Base-by-base conservation (phyloP, 257 asterid species). In the Capsicum pubescens region DNA sequence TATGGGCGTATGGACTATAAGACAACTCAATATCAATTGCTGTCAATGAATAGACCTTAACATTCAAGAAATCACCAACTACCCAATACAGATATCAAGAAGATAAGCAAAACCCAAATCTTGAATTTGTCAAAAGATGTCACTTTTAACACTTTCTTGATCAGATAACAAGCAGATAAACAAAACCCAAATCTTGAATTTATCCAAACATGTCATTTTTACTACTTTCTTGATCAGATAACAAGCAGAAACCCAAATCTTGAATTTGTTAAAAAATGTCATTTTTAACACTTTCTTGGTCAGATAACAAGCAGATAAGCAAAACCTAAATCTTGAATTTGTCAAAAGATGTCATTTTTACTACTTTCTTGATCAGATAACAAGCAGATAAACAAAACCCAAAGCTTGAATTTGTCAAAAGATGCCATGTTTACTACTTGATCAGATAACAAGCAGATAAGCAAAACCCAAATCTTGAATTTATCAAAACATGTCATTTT, bases 21-120 rank as follows among this genome's bases (percentile, higher is more conserved):
- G 98, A 97, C 44, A 93, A 79, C 84, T 94, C 98, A 60, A 97
- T 94, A 39, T 93, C 98, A 81, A 94, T 93, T 57, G 98, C 93
- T 55, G 98, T 93, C 69, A 94, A 81, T 58, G 98, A 94, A 91
- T 94, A 93, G 44, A 94, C 97, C 87, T 93, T 94, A 89, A 94
- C 93, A 80, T 84, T 92, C 92, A 93, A 88, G 85, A 35, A 78
- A 87, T 93, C 97, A 63, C 97, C 97, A 54, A 94, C 44, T 4
- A 16, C 93, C 97, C 80, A 91, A 42, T 86, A 84, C 89, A 66
- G 72, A 72, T 83, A 87, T 68, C 86, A 87, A 56, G 76, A 88
- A 87, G 83, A 88, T 52, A 64, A 90, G 82, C 91, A 94, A 54
- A 70, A 88, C 90, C 90, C 92, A 89, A 89, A 94, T 91, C 97